phyloP scores from a whole-genome alignment of 768 basidiomycete species.

The Lactifluus rugatus region DNA sequence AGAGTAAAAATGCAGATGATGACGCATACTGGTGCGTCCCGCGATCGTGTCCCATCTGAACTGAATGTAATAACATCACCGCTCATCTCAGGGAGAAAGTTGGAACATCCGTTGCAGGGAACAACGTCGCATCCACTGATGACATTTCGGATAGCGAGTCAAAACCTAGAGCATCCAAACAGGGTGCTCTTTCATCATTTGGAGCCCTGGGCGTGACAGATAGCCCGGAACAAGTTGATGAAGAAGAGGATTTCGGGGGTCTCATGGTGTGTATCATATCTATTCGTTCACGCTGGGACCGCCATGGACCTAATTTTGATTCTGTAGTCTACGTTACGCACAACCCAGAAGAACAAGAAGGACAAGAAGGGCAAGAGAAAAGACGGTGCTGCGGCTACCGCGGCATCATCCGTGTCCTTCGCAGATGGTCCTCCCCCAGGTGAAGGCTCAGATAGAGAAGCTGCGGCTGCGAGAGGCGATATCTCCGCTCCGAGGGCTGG shows the following conservation, averaged over 20 bases:
- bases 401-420: slow-evolving; percentile 21
- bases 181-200: slow-evolving; percentile 36
- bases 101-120: slow-evolving; percentile 46
- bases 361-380: slow-evolving; percentile 41
- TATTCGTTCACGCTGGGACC: background rate
- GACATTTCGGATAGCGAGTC: slow-evolving; percentile 38
- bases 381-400: slow-evolving; percentile 23
- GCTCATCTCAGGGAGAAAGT: slow-evolving; percentile 45
- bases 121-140: slow-evolving; percentile 25
- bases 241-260: slow-evolving; percentile 63
- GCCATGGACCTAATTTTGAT: background rate
- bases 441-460: slow-evolving; percentile 27
- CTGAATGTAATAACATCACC: slow-evolving; percentile 15
- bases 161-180: slow-evolving; percentile 24
- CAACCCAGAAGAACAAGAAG: slow-evolving; percentile 43
- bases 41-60: background rate
- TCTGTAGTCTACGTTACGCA: slow-evolving; percentile 54
- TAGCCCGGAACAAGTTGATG: slow-evolving; percentile 31
- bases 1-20: slow-evolving; percentile 72
- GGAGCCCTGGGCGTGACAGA: slow-evolving; percentile 37
- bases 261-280: slow-evolving; percentile 49
- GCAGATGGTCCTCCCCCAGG: slow-evolving; percentile 22
- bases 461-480: slow-evolving; percentile 28
- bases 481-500: slow-evolving; percentile 23
- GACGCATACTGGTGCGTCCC: slow-evolving; percentile 66